A percentile compares a stretch with the other conserved stretches of the same genome.
Evolutionary conservation across 1,284 basidiomycete genomes (phyloP).

Genomic region (Inonotus hispidus): DNA sequence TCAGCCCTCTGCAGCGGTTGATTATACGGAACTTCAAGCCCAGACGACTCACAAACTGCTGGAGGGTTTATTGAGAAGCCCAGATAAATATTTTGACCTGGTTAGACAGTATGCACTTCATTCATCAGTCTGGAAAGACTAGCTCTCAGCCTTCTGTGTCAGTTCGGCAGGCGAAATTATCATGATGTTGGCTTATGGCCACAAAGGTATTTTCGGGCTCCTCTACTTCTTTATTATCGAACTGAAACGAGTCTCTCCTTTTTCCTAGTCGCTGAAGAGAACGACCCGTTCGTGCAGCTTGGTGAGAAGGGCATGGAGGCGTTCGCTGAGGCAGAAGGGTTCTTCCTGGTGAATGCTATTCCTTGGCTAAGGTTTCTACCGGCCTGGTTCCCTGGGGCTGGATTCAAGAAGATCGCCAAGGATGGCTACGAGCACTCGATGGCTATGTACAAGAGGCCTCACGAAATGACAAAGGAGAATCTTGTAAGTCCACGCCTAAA

Average conservation of each 20-base stretch:
- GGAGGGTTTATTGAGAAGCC: neutral
- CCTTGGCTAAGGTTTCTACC: conserved; percentile 15
- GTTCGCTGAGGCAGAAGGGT: conserved; percentile 3
- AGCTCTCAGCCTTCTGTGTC: neutral
- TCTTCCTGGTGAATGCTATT: conserved; percentile 14
- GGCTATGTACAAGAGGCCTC: conserved; percentile 7
- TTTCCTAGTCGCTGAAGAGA: conserved; percentile 1
- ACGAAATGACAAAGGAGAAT: conserved; percentile 12
- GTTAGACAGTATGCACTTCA: neutral
- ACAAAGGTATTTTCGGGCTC: conserved; percentile 7
- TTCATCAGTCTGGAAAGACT: neutral
- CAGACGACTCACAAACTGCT: conserved; percentile 1
- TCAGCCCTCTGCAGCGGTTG: neutral
- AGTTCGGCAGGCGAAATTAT: conserved; percentile 7
- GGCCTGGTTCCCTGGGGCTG: conserved; percentile 16
- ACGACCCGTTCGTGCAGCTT: conserved; percentile 19
- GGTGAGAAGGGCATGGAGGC: conserved; percentile 10
- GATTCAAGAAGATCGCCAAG: conserved; percentile 46
- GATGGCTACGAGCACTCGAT: conserved; percentile 33
- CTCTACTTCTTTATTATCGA: neutral
- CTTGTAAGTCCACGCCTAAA: neutral
- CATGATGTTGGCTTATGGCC: conserved; percentile 9
- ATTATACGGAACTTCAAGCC: neutral
- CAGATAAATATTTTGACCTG: conserved; percentile 3
- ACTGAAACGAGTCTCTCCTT: neutral